phyloP scores from a whole-genome alignment of 768 basidiomycete genomes.

The Hericium coralloides region DNA sequence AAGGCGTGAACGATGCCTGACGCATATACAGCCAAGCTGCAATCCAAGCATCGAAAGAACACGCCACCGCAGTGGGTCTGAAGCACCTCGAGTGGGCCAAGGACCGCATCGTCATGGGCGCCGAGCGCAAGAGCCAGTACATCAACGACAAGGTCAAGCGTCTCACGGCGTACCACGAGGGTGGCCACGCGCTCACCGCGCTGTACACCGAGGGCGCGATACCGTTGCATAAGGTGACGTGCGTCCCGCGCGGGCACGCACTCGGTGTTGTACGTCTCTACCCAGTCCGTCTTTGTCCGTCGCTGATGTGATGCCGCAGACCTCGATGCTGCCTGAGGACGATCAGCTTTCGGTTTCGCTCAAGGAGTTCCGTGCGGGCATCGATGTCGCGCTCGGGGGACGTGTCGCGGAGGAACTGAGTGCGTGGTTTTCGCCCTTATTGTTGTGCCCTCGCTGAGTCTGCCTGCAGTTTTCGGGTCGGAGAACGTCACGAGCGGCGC shows the following conservation, averaged over 20 bases:
- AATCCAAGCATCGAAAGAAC: constrained; percentile 87
- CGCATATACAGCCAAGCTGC: constrained; percentile 62
- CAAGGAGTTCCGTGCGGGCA: constrained; percentile 69
- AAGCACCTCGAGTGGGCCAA: constrained; percentile 98
- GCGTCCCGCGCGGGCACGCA: constrained; percentile 91
- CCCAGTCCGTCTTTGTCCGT: neutral
- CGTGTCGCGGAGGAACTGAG: constrained; percentile 91
- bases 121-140: constrained; percentile 84
- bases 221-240: constrained; percentile 97
- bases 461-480: constrained; percentile 64
- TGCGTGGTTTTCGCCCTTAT: constrained; percentile 25
- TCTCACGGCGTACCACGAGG: constrained; percentile 97
- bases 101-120: constrained; percentile 97
- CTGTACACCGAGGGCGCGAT: constrained; percentile 92
- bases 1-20: neutral
- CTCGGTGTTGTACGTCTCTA: constrained; percentile 64
- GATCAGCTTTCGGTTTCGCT: constrained; percentile 65
- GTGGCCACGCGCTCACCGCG: constrained; percentile 91
- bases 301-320: constrained; percentile 27
- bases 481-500: constrained; percentile 90
- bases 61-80: constrained; percentile 56
- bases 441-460: constrained; percentile 9
- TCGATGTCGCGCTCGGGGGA: constrained; percentile 92
- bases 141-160: constrained; percentile 82
- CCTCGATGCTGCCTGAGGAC: constrained; percentile 67